These are phyloP conservation scores for Glomus cerebriforme DNA, from an alignment of 192 early-diverging fungal genomes.

Conservation along the genomic window DNA sequence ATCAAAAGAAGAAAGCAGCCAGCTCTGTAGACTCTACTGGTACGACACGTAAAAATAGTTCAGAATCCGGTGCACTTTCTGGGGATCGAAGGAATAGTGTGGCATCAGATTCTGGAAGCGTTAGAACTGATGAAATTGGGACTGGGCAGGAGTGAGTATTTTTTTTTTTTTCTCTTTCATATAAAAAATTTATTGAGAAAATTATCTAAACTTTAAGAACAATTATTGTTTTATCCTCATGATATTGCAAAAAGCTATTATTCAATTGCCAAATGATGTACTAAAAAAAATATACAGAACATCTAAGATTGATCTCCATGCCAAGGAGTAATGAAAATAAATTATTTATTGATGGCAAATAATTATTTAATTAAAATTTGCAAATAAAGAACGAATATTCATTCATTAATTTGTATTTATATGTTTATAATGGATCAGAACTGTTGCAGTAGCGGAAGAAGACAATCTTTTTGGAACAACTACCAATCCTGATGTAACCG, in stretches of 20 bases:
- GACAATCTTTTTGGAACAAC: neutral
- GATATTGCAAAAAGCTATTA: neutral
- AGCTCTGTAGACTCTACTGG: neutral
- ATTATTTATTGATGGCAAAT: neutral
- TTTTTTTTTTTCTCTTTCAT: too few relatives aligned
- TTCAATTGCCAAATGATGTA: neutral
- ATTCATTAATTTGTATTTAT: neutral
- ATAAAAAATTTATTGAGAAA: neutral
- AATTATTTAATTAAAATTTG: neutral
- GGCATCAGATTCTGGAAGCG: conserved; percentile 18
- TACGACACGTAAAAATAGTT: conserved; percentile 6
- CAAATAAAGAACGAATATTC: neutral
- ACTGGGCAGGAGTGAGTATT: neutral
- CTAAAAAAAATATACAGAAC: conserved; percentile 18
- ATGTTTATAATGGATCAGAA: neutral
- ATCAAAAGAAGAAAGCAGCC: conserved; percentile 30
- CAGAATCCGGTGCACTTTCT: neutral
- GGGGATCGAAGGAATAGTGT: conserved; percentile 7
- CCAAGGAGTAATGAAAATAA: conserved; percentile 1
- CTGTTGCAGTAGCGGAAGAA: neutral
- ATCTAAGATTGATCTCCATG: conserved; percentile 13
- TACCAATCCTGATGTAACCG: neutral
- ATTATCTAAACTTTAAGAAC: neutral
- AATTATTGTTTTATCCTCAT: neutral
- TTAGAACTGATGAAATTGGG: neutral